These are phyloP conservation scores for Tolypocladium pustulatum DNA, from an alignment of 2,329 filamentous ascomycete species.

Conservation along the genomic window DNA sequence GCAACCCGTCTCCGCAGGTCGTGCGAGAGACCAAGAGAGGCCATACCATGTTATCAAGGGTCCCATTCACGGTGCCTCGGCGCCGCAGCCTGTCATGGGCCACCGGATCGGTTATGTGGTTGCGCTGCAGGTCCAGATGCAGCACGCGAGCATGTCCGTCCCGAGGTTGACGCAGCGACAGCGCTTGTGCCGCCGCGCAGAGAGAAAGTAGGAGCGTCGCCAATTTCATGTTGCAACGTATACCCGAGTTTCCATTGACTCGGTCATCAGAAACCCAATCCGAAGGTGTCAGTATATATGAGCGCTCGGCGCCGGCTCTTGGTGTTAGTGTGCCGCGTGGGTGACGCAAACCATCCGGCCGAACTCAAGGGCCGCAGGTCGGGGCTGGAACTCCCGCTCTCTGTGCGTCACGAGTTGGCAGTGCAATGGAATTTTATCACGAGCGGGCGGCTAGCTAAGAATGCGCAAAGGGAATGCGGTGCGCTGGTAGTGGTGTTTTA, in stretches of 20 bases:
- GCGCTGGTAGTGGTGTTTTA: not conserved
- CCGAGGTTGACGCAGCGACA: constrained; percentile 16
- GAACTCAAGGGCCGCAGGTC: not conserved
- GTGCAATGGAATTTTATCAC: not conserved
- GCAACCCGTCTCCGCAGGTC: not conserved
- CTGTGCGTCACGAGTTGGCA: not conserved
- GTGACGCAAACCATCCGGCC: not conserved
- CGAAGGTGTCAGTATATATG: not conserved
- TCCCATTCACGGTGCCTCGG: constrained; percentile 30
- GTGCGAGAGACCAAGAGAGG: not conserved
- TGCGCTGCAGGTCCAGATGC: constrained; percentile 29
- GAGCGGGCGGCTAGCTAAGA: not conserved
- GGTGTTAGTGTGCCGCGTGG: not conserved
- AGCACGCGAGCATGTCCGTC: constrained; percentile 32
- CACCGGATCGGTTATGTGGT: constrained; percentile 26
- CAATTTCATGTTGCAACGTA: constrained; percentile 23
- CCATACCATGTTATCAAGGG: constrained; percentile 44
- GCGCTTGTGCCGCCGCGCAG: constrained; percentile 6
- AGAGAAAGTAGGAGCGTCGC: constrained; percentile 13
- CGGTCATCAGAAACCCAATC: not conserved
- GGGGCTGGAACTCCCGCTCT: not conserved
- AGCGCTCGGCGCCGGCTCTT: not conserved
- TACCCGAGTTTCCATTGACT: not conserved
- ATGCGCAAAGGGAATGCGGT: not conserved
- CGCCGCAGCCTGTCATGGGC: constrained; percentile 31